These are phyloP conservation scores for Xerocomellus amylosporus DNA, from an alignment of 768 basidiomycete species.

Conservation along the genomic window DNA sequence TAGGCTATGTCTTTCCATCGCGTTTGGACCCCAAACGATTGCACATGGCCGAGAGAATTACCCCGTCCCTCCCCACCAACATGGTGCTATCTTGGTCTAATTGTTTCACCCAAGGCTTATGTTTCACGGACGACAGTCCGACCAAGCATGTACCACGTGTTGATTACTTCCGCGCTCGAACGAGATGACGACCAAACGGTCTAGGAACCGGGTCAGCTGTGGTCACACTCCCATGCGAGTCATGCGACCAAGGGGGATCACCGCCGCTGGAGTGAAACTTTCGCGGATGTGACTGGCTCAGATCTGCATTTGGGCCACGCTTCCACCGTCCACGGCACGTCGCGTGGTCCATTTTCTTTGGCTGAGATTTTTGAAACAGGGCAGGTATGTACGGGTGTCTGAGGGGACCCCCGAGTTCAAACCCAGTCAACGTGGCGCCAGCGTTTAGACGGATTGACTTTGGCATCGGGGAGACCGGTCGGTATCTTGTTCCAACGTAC, in stretches of 20 bases:
- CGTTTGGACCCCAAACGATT: neutral
- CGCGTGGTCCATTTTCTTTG: constrained; percentile 17
- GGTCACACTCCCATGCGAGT: neutral
- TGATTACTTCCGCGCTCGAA: neutral
- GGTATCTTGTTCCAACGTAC: neutral
- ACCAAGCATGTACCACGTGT: constrained; percentile 18
- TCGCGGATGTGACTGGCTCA: constrained; percentile 17
- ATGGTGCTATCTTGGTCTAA: neutral
- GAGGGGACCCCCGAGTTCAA: constrained; percentile 10
- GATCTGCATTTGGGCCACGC: constrained; percentile 7
- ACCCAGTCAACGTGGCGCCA: constrained; percentile 19
- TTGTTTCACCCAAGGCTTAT: neutral
- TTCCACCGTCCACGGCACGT: constrained; percentile 9
- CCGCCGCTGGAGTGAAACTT: constrained; percentile 13
- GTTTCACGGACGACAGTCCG: constrained; percentile 12
- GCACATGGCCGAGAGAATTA: neutral
- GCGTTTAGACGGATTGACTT: constrained; percentile 27
- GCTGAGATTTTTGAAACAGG: constrained; percentile 24
- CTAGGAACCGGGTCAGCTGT: neutral
- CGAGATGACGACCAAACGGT: neutral
- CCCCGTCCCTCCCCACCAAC: neutral
- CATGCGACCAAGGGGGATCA: neutral
- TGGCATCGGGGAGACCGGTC: constrained; percentile 14
- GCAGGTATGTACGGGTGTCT: constrained; percentile 1
- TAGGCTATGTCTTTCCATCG: neutral